phyloP scores from a whole-genome alignment of 2,329 filamentous ascomycete genomes.

The Escovopsis sp. region DNA sequence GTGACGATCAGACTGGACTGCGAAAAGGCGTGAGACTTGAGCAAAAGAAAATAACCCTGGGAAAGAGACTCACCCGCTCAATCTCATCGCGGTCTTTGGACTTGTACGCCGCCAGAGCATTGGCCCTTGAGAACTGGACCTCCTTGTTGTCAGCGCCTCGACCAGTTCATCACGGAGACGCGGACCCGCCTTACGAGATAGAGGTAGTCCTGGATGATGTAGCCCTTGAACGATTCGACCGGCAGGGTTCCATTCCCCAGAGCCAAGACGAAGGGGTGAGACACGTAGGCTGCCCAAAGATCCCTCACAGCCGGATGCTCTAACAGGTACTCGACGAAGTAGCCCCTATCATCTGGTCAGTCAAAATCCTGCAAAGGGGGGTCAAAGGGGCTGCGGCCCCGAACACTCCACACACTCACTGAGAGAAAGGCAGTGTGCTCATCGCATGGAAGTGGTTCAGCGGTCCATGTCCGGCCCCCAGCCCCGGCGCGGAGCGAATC shows the following conservation, averaged over 20 bases:
- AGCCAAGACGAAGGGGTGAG: conserved; percentile 69
- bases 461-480: conserved; percentile 56
- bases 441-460: conserved; percentile 68
- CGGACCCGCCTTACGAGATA: conserved; percentile 48
- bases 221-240: conserved; percentile 66
- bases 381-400: too few species aligned
- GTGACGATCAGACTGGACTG: conserved; percentile 45
- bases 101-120: conserved; percentile 77
- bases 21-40: background rate
- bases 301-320: conserved; percentile 56
- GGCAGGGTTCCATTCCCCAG: conserved; percentile 65
- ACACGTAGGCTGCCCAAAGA: conserved; percentile 61
- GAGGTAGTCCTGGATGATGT: conserved; percentile 84
- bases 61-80: conserved; percentile 38
- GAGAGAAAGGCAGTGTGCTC: conserved; percentile 52
- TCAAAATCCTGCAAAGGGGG: background rate
- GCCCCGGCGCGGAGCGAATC: conserved; percentile 47
- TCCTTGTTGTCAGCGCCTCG: conserved; percentile 16
- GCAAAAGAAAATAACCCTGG: background rate
- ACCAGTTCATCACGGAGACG: too few species aligned
- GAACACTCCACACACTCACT: conserved; percentile 25
- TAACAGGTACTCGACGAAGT: conserved; percentile 73
- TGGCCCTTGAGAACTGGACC: conserved; percentile 79
- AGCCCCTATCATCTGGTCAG: conserved; percentile 34
- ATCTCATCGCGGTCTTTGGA: conserved; percentile 60